Evolutionary conservation across 75 land plant genomes (phyloP), one percentile per base, ranked within the genome.

Genomic region (Gnetum montanum): DNA sequence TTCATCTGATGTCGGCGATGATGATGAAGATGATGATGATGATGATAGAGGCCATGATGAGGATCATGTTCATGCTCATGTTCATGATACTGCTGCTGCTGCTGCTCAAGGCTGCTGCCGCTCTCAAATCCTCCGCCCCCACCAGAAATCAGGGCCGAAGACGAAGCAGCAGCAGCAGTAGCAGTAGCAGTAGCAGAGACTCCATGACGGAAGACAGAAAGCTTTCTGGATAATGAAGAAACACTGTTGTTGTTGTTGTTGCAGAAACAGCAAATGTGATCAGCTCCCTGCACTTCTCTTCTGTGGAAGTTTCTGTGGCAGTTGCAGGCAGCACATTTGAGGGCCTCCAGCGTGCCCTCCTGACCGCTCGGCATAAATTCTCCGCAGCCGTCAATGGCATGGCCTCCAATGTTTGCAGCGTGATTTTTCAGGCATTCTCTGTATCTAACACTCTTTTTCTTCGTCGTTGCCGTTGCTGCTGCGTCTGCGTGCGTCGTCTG

Each of bases 271-370:
- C 4, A 65, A n/a, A n/a, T n/a, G n/a, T n/a, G n/a, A n/a, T n/a
- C 49, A n/a, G 58, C 66, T 15, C 70, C 77, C 22, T 63, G 68
- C 27, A 59, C 31, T 46, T 77, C 80, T 43, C 71, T 67, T 40
- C 66, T 70, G 69, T 79, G 82, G 65, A 79, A 79, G 69, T 79
- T 79, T 19, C 82, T 49, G 47, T 79, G 82, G 67, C 78, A 74
- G 36, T 62, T 62, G 60, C 78, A 79, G 44, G 79, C 82, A 22
- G 78, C 79, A 50, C 82, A 79, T 35, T 61, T 65, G 62, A 78
- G 81, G 34, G 69, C 77, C 31, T 78, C 81, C 26, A 74, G 35
- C 4, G 74, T 65, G 37, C 79, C 78, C 20, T 74, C 74, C 55
- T 66, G 79, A 3, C 79, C 79, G 31, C 69, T 49, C 10, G 74